Evolutionary conservation across 352 stramenopile species (phyloP), one percentile per base, ranked within the genome.

Genomic region (Detonula confervacea): DNA sequence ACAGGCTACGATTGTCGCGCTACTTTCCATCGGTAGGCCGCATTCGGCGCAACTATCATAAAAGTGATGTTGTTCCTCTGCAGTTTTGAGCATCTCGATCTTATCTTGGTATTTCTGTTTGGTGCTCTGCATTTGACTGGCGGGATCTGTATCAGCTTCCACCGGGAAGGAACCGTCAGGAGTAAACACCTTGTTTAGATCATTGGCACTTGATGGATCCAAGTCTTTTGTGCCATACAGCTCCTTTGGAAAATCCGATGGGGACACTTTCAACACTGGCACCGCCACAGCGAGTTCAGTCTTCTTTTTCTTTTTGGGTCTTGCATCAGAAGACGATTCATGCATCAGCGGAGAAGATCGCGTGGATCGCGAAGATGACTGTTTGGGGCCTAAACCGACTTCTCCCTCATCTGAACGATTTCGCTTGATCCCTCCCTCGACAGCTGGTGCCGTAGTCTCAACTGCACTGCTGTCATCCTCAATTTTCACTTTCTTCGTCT

Each of bases 41-140:
- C 96, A 98, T 0, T 96, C 88, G 56, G 89, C 91, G 77, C 96
- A n/a, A n/a, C n/a, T n/a, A n/a, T n/a, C n/a, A n/a, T n/a, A n/a
- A n/a, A n/a, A n/a, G n/a, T n/a, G n/a, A n/a, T n/a, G n/a, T n/a
- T 20, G 30, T 18, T 94, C 87, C 72, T 96, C 92, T 18, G 8
- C 54, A 27, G 24, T 35, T n/a, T n/a, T n/a, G n/a, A n/a, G n/a
- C 12, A 22, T 42, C 44, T 37, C 30, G 24, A 73, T 72, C 37
- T 70, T 49, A 59, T 69, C 63, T 64, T 77, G 68, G 57, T 64
- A 77, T 11, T 47, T 44, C 30, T 67, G n/a, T n/a, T n/a, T n/a
- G n/a, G n/a, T n/a, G n/a, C n/a, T 56, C n/a, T 62, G 33, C 12
- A 6, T 14, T 37, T 29, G 20, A 33, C 20, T 54, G 5, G 2